Percentiles rank a stretch among this genome's conserved stretches.
Conservation (phyloP, 1,284 basidiomycete genomes). For the Coniophora puteana region DNA sequence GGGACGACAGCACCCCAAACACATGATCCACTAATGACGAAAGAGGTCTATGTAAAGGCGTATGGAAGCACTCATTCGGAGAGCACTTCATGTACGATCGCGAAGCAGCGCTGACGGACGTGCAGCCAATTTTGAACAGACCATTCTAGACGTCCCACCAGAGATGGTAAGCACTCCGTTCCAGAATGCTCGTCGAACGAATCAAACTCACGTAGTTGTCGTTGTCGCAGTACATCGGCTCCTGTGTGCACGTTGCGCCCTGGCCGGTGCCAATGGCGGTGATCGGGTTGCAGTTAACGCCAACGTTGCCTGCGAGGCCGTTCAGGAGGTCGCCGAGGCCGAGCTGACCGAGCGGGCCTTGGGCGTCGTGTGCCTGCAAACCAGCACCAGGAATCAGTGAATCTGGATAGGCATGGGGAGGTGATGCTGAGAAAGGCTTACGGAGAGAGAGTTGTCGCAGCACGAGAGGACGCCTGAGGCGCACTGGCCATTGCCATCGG, state of each 20-base stretch:
- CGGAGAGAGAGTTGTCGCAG: slow-evolving; percentile 16
- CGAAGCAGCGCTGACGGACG: slow-evolving; percentile 4
- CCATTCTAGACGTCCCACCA: no score
- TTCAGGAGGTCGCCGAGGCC: slow-evolving; percentile 12
- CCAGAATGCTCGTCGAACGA: no score
- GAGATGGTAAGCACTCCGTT: no score
- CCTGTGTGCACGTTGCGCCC: slow-evolving; percentile 15
- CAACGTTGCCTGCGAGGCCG: slow-evolving; percentile 19
- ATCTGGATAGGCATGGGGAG: neutral
- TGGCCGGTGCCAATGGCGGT: slow-evolving; percentile 19
- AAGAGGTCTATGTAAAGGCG: no score
- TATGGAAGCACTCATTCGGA: no score
- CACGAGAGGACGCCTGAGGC: slow-evolving; percentile 15
- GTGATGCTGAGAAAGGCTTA: slow-evolving; percentile 12
- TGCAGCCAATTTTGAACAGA: neutral
- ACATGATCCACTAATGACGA: no score
- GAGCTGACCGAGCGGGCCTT: neutral
- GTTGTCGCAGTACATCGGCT: slow-evolving; percentile 21
- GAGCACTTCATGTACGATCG: no score
- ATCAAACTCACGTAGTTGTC: slow-evolving; percentile 15
- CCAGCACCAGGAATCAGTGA: no score
- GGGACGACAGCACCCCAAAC: no score
- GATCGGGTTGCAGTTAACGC: slow-evolving; percentile 22
- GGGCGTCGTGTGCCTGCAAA: no score
- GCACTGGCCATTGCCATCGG: slow-evolving; percentile 8